Base-by-base conservation (phyloP, 2,329 filamentous ascomycete genomes). In the Emericellopsis atlantica region DNA sequence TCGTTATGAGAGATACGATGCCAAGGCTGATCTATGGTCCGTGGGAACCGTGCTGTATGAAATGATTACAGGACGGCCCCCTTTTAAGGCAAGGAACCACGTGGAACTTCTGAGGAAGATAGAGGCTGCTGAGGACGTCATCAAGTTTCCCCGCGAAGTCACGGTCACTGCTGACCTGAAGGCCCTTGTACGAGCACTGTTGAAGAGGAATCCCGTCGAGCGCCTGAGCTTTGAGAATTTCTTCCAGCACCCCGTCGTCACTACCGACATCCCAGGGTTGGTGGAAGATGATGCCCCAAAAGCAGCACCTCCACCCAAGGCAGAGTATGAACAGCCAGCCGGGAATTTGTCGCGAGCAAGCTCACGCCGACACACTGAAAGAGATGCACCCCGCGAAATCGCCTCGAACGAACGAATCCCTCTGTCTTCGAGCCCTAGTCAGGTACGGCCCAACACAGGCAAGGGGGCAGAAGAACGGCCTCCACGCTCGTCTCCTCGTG, bases 1-100 rank as follows among this genome's bases (percentile, higher is more conserved):
- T 46, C 81, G 89, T 44, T 98, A 96, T 54, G 89, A 98, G 59
- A 90, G 90, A 54, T 98, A 98, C 60, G 90, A 95, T 64, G 87
- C 90, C 47, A 94, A 94, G 61, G 90, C 89, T 37, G 92, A 98
- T 64, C 67, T 98, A 29, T 98, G 92, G 92, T 98, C 92, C 18
- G 87, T 95, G 29, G 92, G 92, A 39, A 95, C 92, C 15, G 92
- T 98, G 8, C 66, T 94, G 21, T 95, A 87, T 57, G 92, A 98
- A 64, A 95, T 98, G 89, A 79, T 92, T 45, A 85, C 81, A 6
- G 90, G 89, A 40, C 82, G 78, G 46, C 88, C 92, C 18, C 92
- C 92, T 0, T 98, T 96, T 62, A 75, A 87, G 48, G 92, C 92
- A 26, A 79, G 78, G 42, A 96, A 98, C 55, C 92, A 98, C 54